phyloP scores from a whole-genome alignment of 306 rosid genomes.

The Pterocarpus santalinus region DNA sequence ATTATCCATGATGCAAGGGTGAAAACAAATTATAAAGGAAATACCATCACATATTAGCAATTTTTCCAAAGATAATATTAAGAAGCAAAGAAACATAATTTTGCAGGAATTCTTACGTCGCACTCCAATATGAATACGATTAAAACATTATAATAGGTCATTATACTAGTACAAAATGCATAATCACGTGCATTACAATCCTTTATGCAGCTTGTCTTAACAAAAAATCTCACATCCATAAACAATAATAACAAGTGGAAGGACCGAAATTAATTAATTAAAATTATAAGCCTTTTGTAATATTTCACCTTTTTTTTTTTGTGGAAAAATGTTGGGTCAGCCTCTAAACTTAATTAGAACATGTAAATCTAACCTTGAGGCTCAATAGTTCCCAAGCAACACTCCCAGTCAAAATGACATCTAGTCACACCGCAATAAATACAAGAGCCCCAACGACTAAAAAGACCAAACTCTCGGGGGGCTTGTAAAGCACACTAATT shows the following conservation, averaged over 20 bases:
- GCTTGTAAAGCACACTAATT: constrained; percentile 14
- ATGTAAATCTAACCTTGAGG: constrained; percentile 4
- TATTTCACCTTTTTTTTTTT: not conserved
- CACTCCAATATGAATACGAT: not conserved
- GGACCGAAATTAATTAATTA: not conserved
- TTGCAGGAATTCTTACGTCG: not conserved
- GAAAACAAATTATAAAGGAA: not conserved
- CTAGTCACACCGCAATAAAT: not conserved
- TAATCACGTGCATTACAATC: not conserved
- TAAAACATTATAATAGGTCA: not conserved
- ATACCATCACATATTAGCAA: not conserved
- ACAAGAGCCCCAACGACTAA: constrained; percentile 1
- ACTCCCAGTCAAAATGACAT: constrained; percentile 11
- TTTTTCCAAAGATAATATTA: not conserved
- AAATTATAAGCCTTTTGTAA: not conserved
- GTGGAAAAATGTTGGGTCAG: not conserved
- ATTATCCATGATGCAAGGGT: not conserved
- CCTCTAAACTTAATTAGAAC: not conserved
- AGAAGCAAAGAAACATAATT: constrained; percentile 3
- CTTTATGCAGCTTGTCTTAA: not conserved
- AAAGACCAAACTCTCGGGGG: not conserved
- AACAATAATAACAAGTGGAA: not conserved
- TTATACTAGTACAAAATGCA: not conserved
- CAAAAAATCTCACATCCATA: not conserved
- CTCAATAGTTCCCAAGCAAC: not conserved